Evolutionary conservation across 306 rosid genomes (phyloP), one percentile per base, ranked within the genome.

Genomic region (Parietaria judaica): DNA sequence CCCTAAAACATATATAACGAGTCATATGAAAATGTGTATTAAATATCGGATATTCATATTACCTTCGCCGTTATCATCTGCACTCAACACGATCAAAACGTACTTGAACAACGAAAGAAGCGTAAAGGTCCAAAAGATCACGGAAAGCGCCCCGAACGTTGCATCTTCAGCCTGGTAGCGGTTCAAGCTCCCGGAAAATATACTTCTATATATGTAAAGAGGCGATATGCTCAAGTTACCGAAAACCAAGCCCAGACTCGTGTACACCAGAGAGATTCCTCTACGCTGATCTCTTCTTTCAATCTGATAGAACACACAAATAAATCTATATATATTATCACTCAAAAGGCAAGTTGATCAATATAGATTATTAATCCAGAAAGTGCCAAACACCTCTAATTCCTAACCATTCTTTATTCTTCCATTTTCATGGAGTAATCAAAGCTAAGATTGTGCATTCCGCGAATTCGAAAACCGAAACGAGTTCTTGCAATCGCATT

Each of bases 1-100:
- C 58, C 36, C 52, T 37, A 48, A 17, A 17, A 53, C 16, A 53
- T 16, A 31, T 36, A 51, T 49, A 46, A 59, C 47, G 49, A 51
- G 49, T 36, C 54, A 51, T 35, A 46, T 47, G 69, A 39, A 61
- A 63, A 15, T 54, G 39, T 38, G 13, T 7, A 11, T 49, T 9
- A n/a, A 1, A 9, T 35, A 70, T 31, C 51, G 54, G 41, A 57
- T 67, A 71, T 66, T 70, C 37, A 57, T 67, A 71, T 66, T 70
- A 89, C 97, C 95, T 86, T 86, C 87, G 14, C 95, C 97, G 61
- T 84, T 85, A 70, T 89, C 95, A 54, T 76, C 78, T 31, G 80
- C 77, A 66, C 48, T 78, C 82, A 89, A 64, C 80, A 80, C 57
- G 75, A 89, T 34, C 54, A 75, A 12, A 3, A 51, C 76, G 72